Evolutionary conservation across 163 green algal species (phyloP), one percentile per base, ranked within the genome.

Genomic region (Prototheca wickerhamii): DNA sequence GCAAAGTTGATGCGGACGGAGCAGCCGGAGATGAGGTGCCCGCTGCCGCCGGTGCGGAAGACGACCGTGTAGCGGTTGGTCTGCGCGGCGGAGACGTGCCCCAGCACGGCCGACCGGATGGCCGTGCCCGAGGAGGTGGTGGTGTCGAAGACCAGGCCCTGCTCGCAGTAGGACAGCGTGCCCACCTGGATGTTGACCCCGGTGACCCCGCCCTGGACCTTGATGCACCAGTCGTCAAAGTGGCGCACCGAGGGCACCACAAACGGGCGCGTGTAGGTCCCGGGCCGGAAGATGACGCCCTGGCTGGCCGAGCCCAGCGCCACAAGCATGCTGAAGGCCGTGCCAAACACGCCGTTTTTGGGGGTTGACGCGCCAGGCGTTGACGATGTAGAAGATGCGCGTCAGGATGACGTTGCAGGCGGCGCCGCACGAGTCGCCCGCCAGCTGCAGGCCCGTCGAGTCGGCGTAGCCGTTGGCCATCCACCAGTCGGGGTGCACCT

Each of bases 1-100:
- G 60, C 15, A 33, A 71, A 71, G 65, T 71, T 71, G 58, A 55
- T 2, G 10, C 58, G 42, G 33, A 64, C 49, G 17, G 34, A 49
- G 26, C 61, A 23, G 34, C 21, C 35, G 1, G 17, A 3, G 7
- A 66, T 52, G 28, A 8, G 29, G 28, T 49, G 34, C 0, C 17
- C 26, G 10, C 26, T 31, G 7, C 1, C 10, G 26, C n/a, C 18
- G 8, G 58, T 17, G 21, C 2, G 4, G 23, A 71, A 71, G 8
- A 44, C 43, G 4, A 71, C 33, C 12, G 17, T 51, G 34, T 71
- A 29, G 49, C 56, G 46, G 58, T 71, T 71, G 20, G 31, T 40
- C 62, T 68, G 62, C 33, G 35, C 35, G 3, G 63, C 65, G 1
- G 26, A 50, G 32, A 71, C 31, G 35, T 71, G 65, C 21, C n/a